Evolutionary conservation across 805 yeast species (phyloP), one percentile per base, ranked within the genome.

Genomic region (Candida xiaguanensis): DNA sequence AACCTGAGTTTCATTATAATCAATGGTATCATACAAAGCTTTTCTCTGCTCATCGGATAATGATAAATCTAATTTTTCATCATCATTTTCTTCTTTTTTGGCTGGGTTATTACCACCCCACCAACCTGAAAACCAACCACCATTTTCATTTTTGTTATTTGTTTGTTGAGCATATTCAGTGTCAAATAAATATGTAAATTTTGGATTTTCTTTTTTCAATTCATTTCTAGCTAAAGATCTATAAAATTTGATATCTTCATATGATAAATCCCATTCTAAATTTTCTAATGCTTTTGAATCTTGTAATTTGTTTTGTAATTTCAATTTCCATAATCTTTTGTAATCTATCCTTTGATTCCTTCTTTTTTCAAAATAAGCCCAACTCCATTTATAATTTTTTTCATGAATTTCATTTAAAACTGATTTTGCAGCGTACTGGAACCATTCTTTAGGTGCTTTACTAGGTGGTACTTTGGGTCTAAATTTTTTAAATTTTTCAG

Each of bases 21-120:
- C 99, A 47, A 93, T 90, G 0, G 97, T 95, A 44, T 87, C 95
- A 53, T 88, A 90, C 15, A 93, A 68, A 43, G 95, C 99, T 53
- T 87, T 74, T 46, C 86, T 74, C 53, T 93, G 96, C 48, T 89
- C 95, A 11, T 87, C 95, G 0, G 93, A 78, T 57, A 93, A 49
- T 22, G 51, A 50, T 25, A 68, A 46, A 34, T 60, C 60, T 24
- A 55, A 38, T 2, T 55, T 24, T 50, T 75, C 8, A 69, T 75
- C 5, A 69, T 66, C 5, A 8, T 9, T 6, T 5, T 39, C 34
- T 24, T 34, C 41, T 13, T 26, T 31, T 9, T 36, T 40, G 11
- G 20, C n/a, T 2, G 22, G 35, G 2, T 28, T 30, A n/a, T 35
- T 24, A 25, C 67, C 66, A 43, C 76, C 69, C 85, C 90, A 81